These are phyloP conservation scores for Sphagnum magellanicum DNA, from an alignment of 228 moss, liverwort and hornwort species.

Conservation along the genomic window DNA sequence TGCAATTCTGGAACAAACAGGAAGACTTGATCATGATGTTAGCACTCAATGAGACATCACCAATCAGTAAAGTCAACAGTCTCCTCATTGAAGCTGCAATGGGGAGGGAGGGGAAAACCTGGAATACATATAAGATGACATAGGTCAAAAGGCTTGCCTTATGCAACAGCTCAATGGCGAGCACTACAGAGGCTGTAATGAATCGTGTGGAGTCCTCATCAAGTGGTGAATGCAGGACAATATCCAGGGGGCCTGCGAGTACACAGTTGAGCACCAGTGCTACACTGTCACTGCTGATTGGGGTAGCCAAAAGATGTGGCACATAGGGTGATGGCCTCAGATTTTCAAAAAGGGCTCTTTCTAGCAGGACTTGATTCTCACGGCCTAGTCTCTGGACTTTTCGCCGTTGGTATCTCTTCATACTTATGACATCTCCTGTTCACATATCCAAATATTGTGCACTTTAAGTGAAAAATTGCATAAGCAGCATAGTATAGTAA, in stretches of 20 bases:
- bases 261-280: slow-evolving; percentile 57
- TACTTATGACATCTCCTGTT: slow-evolving; percentile 12
- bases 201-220: slow-evolving; percentile 36
- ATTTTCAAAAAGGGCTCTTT: slow-evolving; percentile 12
- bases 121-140: too few species aligned
- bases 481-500: neutral
- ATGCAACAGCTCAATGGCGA: slow-evolving; percentile 53
- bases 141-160: slow-evolving; percentile 17
- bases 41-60: too few species aligned
- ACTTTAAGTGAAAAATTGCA: neutral
- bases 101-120: too few species aligned
- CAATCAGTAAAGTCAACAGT: too few species aligned
- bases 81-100: too few species aligned
- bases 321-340: slow-evolving; percentile 16
- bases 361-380: slow-evolving; percentile 15
- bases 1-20: too few species aligned
- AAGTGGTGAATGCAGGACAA: slow-evolving; percentile 42
- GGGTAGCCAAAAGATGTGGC: slow-evolving; percentile 59
- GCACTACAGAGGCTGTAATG: slow-evolving; percentile 38
- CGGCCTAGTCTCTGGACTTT: slow-evolving; percentile 43
- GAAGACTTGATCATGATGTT: too few species aligned
- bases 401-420: slow-evolving; percentile 27
- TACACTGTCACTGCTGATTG: slow-evolving; percentile 47
- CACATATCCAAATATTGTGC: neutral
- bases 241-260: slow-evolving; percentile 50